phyloP scores from a whole-genome alignment of 208 protist species.

The Trypanosoma congolense region DNA sequence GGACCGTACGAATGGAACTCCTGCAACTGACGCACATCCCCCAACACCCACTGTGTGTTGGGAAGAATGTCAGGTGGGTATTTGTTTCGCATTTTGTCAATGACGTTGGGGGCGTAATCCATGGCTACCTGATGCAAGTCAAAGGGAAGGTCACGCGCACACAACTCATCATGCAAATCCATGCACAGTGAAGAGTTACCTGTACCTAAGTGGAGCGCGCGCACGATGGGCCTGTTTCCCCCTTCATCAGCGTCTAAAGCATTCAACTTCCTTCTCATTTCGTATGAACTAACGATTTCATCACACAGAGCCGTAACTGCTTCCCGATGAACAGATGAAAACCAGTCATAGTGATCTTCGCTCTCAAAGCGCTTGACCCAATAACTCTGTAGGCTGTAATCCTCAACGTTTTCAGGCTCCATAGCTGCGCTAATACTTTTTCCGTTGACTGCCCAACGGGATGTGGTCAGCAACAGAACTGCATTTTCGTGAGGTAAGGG shows the following conservation, averaged over 20 bases:
- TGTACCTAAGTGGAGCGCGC: slow-evolving; percentile 74
- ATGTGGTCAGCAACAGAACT: too few species aligned
- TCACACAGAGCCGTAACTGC: slow-evolving; percentile 46
- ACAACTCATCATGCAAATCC: slow-evolving; percentile 36
- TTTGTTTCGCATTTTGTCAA: slow-evolving; percentile 59
- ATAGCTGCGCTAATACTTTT: slow-evolving; percentile 11
- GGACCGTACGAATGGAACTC: slow-evolving; percentile 36
- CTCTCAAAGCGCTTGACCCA: slow-evolving; percentile 64
- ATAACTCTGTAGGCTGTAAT: slow-evolving; percentile 70
- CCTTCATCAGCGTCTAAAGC: background rate
- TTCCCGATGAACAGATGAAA: slow-evolving; percentile 56
- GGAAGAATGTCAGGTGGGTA: slow-evolving; percentile 39
- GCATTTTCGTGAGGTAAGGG: too few species aligned
- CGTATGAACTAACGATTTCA: slow-evolving; percentile 36
- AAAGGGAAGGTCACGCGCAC: slow-evolving; percentile 30
- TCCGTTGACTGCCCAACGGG: too few species aligned
- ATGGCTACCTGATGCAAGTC: slow-evolving; percentile 69
- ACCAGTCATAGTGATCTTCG: slow-evolving; percentile 84
- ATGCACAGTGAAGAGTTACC: slow-evolving; percentile 73
- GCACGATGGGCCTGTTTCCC: slow-evolving; percentile 16
- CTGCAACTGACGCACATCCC: slow-evolving; percentile 68
- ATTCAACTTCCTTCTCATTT: slow-evolving; percentile 2
- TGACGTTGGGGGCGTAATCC: slow-evolving; percentile 77
- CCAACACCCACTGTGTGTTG: slow-evolving; percentile 62
- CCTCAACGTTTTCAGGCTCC: slow-evolving; percentile 48